These are phyloP conservation scores for Thalassiosira exigua DNA, from an alignment of 352 stramenopile genomes.

Conservation along the genomic window DNA sequence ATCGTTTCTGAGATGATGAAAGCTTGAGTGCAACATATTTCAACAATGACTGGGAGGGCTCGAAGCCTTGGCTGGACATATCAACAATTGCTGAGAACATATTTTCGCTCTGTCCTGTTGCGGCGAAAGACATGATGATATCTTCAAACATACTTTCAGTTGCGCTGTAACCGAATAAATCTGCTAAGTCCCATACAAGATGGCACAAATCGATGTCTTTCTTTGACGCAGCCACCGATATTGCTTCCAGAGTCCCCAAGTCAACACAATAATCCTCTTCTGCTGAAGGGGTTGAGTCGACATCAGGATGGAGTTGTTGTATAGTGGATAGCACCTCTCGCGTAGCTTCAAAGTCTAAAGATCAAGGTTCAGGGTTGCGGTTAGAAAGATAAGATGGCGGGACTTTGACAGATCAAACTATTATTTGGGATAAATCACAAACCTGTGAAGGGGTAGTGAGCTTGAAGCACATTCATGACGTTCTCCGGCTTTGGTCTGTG, in stretches of 20 bases:
- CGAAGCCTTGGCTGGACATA: constrained; percentile 71
- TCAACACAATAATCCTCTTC: constrained; percentile 58
- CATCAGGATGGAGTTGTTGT: constrained; percentile 26
- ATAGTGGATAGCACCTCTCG: constrained; percentile 43
- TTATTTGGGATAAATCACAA: constrained; percentile 12
- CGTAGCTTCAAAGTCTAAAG: constrained; percentile 27
- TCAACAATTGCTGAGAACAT: constrained; percentile 61
- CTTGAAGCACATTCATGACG: constrained; percentile 37
- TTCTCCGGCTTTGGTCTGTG: constrained; percentile 34
- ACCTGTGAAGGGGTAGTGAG: constrained; percentile 52
- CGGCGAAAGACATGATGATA: constrained; percentile 65
- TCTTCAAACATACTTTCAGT: constrained; percentile 76
- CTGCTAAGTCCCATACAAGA: constrained; percentile 72
- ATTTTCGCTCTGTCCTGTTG: constrained; percentile 29
- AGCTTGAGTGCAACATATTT: constrained; percentile 58
- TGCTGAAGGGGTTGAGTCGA: constrained; percentile 1
- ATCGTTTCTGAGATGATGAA: constrained; percentile 39
- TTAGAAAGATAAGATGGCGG: too few relatives aligned
- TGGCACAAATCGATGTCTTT: constrained; percentile 54
- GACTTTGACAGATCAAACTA: too few relatives aligned
- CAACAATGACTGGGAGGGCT: constrained; percentile 59
- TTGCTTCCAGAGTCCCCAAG: constrained; percentile 68
- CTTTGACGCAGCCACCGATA: constrained; percentile 54
- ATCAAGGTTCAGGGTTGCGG: too few relatives aligned
- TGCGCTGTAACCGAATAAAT: constrained; percentile 58